Evolutionary conservation across 1,284 basidiomycete genomes (phyloP).

Genomic region (Rugosomyces carneus): DNA sequence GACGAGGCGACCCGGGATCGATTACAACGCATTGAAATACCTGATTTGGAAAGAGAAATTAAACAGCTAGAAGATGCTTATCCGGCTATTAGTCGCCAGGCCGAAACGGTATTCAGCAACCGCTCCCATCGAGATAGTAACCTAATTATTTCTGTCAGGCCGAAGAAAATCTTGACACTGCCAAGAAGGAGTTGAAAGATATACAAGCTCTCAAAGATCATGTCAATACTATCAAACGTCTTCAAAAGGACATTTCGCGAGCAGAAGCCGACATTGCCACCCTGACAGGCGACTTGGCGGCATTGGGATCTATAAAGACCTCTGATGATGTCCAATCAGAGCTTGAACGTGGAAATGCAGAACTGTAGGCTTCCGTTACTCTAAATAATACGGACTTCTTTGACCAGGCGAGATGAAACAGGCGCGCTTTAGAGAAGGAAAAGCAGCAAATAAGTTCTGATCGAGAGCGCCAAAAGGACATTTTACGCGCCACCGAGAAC

Average conservation of each 20-base stretch:
- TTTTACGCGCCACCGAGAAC: conserved; percentile 51
- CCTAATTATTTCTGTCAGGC: conserved; percentile 32
- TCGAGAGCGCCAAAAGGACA: conserved; percentile 58
- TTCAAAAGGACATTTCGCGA: conserved; percentile 60
- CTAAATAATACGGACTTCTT: background rate
- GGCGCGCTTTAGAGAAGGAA: conserved; percentile 68
- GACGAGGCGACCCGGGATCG: conserved; percentile 46
- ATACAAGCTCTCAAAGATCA: conserved; percentile 61
- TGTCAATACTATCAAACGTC: conserved; percentile 55
- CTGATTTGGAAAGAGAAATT: conserved; percentile 61
- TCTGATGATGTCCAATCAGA: conserved; percentile 80
- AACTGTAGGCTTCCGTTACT: conserved; percentile 52
- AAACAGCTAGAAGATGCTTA: conserved; percentile 49
- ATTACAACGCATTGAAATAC: conserved; percentile 57
- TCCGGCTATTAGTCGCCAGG: conserved; percentile 42
- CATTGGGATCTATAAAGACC: conserved; percentile 74
- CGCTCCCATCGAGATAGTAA: conserved; percentile 4
- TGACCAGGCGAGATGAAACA: conserved; percentile 23
- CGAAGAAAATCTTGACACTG: conserved; percentile 36
- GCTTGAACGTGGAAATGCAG: conserved; percentile 52
- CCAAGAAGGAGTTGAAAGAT: conserved; percentile 57
- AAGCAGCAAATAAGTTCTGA: conserved; percentile 54
- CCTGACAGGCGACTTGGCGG: conserved; percentile 65
- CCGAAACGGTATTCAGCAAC: conserved; percentile 45
- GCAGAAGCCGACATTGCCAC: conserved; percentile 59